Evolutionary conservation across 2,329 filamentous ascomycete species (phyloP), one percentile per base, ranked within the genome.

Genomic region (Colletotrichum tabaci): DNA sequence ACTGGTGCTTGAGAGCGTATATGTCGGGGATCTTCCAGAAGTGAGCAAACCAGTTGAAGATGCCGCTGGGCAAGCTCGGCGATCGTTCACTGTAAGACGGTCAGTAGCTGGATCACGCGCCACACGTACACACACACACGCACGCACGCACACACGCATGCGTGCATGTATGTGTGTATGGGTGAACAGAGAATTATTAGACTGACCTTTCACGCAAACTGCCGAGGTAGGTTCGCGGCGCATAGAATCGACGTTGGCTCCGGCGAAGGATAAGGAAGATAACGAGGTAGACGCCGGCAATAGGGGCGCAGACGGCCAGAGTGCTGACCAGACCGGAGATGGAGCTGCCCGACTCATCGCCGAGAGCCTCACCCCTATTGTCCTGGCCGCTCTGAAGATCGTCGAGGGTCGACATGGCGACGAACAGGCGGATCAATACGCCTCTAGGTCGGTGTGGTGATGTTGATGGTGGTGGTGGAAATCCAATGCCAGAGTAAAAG

Each of bases 1-100:
- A 95, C 80, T 95, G 93, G 82, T 96, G 93, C 77, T 95, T 92
- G 38, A 97, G 88, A 44, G 94, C 90, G 78, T 94, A 94, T 63
- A 90, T 89, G 80, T 97, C 94, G 5, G 87, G 87, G 67, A 89
- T 86, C 77, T 87, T 88, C 84, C 88, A 90, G 82, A 93, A 91
- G 38, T 85, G 80, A n/a, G 80, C 80, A 64, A 93, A 80, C 91
- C 91, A 93, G 75, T 90, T 88, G 74, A 91, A 84, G 3, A 89
- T 74, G 66, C 90, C 90, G 38, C 76, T 85, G 16, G 89, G 87
- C 0, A 90, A 84, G 2, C 82, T 76, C 18, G 89, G 89, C 15
- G 89, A 87, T 64, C 90, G 89, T 76, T 92, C 87, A 71, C 85
- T 86, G 52, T 21, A 23, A 38, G 21, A 7, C 4, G 8, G 46